phyloP scores from a whole-genome alignment of 1,139 yeast species.

The Hyphopichia wangnamkhiaoensis region DNA sequence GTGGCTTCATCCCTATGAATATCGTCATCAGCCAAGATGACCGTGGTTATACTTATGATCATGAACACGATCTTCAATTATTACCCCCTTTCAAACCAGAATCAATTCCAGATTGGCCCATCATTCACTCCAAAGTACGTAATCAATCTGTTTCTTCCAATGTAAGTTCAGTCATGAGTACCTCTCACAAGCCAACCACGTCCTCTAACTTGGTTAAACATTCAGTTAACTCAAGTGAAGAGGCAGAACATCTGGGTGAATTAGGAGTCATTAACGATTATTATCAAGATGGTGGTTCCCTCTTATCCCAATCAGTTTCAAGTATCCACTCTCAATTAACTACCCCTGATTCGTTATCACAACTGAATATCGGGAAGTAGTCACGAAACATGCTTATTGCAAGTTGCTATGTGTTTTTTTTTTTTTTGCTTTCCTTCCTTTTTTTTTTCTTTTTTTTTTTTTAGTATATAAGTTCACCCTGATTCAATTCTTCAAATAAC shows the following conservation, averaged over 20 bases:
- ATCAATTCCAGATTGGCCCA: neutral
- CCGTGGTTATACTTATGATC: too few species aligned
- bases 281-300: neutral
- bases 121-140: conserved; percentile 4
- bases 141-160: conserved; percentile 19
- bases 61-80: neutral
- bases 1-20: conserved; percentile 10
- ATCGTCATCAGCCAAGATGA: conserved; percentile 5
- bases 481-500: too few species aligned
- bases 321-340: conserved; percentile 13
- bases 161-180: conserved; percentile 24
- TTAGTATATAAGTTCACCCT: neutral
- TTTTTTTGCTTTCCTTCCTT: too few species aligned
- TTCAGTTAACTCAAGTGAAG: neutral
- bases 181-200: conserved; percentile 8
- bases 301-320: conserved; percentile 4
- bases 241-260: neutral
- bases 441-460: neutral
- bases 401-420: too few species aligned
- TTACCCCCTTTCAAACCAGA: conserved; percentile 5
- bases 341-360: conserved; percentile 19
- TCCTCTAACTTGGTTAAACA: neutral
- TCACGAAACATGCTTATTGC: too few species aligned
- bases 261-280: neutral
- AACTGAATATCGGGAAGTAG: neutral